Conservation (phyloP, 2,329 filamentous ascomycete genomes). For the Aspergillus vadensis region DNA sequence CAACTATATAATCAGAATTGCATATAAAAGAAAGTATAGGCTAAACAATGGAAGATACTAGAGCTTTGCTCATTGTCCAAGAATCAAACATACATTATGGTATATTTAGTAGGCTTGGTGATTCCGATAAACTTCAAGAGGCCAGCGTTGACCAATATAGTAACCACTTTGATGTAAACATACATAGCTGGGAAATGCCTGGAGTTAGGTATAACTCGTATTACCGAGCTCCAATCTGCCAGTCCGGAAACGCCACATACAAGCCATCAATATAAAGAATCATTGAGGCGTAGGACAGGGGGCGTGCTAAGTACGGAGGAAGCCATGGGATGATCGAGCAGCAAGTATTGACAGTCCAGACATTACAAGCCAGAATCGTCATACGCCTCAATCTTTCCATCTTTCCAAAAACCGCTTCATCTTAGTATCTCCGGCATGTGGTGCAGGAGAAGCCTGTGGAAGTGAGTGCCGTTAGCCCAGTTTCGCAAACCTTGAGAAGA, state of each 20-base stretch:
- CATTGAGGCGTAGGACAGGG: background rate
- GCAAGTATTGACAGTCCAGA: background rate
- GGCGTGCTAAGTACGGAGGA: no score
- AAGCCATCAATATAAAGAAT: background rate
- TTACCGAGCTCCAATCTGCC: background rate
- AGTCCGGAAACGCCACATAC: background rate
- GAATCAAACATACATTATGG: no score
- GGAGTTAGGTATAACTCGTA: background rate
- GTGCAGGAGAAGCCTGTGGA: conserved; percentile 55
- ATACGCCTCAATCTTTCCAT: conserved; percentile 57
- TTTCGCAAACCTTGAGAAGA: background rate
- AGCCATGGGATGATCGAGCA: background rate
- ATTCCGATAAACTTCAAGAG: background rate
- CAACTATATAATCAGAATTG: background rate
- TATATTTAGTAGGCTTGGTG: background rate
- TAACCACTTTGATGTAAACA: background rate
- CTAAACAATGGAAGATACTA: background rate
- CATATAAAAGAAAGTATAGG: background rate
- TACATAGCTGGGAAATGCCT: background rate
- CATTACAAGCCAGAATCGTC: background rate
- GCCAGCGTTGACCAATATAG: background rate
- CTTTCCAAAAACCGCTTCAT: conserved; percentile 61
- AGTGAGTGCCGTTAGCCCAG: conserved; percentile 9
- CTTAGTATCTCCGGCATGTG: conserved; percentile 50
- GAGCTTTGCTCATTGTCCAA: background rate